Base-by-base conservation (phyloP, 2,329 filamentous ascomycete species). In the Pestalotiopsis sp. region DNA sequence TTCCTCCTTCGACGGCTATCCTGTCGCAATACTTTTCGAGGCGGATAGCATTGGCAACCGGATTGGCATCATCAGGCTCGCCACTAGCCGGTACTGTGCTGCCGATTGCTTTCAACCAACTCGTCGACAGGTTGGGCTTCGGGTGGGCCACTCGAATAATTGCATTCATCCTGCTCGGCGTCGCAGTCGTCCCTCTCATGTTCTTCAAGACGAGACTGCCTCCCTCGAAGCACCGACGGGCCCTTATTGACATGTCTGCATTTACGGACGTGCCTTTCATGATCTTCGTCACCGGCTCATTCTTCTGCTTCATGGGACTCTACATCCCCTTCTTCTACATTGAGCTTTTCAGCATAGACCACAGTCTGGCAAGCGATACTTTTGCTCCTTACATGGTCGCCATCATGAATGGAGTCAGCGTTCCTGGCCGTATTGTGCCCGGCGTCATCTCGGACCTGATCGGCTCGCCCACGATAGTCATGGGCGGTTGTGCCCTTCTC, bases 241-340 rank as follows among this genome's bases (percentile, higher is more conserved):
- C 73, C 7, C 68, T 84, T 1, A 57, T 84, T 31, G 82, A 85
- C 71, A 25, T 61, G 5, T 71, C 69, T 1, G 82, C 82, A 2
- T 74, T 84, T 52, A 73, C 71, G 38, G 83, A 85, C 64, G 66
- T 71, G 3, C 76, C 80, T 4, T 86, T 80, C 69, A 57, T 82
- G 58, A 66, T 82, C 6, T 80, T 82, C 65, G 75, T 75, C n/a
- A 41, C 75, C 7, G 83, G 75, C 13, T 71, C 78, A 17, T 78
- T 84, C 64, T 80, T 82, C 64, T 74, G 73, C 27, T 86, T 85
- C 72, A 74, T 85, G 71, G 81, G 80, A 41, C 75, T 86, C 25
- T 87, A 86, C 73, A 79, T 84, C 60, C 79, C 83, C 4, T 85
- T 86, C 75, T 86, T 83, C 73, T 86, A 84, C 75, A 79, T 85